Evolutionary conservation across 2,329 filamentous ascomycete species (phyloP).

Genomic region (Pseudogymnoascus sp.): DNA sequence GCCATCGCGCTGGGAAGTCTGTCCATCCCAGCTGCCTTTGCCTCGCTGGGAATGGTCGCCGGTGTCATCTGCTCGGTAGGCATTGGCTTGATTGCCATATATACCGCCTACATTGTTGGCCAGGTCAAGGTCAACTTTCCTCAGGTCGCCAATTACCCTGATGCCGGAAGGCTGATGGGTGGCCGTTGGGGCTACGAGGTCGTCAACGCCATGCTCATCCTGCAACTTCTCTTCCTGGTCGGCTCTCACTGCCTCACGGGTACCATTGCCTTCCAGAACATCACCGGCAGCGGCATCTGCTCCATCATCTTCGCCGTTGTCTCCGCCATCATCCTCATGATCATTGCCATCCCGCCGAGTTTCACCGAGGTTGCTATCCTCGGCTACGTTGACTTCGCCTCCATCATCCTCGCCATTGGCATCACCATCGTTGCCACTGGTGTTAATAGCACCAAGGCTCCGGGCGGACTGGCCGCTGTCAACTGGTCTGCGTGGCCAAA

Average conservation of each 20-base stretch:
- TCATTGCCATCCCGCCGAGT: conserved; percentile 50
- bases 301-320: conserved; percentile 48
- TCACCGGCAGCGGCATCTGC: conserved; percentile 48
- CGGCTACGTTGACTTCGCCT: conserved; percentile 48
- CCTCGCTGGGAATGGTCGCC: conserved; percentile 22
- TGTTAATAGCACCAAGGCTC: conserved; percentile 23
- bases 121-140: conserved; percentile 27
- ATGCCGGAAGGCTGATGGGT: conserved; percentile 48
- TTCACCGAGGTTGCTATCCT: conserved; percentile 49
- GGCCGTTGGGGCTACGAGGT: conserved; percentile 46
- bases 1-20: conserved; percentile 38
- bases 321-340: conserved; percentile 43
- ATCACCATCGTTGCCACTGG: conserved; percentile 51
- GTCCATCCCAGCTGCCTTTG: conserved; percentile 21
- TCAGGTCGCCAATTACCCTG: conserved; percentile 33
- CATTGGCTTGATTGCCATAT: conserved; percentile 32
- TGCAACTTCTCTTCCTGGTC: conserved; percentile 56
- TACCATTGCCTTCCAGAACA: conserved; percentile 50
- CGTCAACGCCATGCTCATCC: conserved; percentile 42
- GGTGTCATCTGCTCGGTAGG: conserved; percentile 21
- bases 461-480: conserved; percentile 9
- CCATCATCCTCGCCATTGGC: conserved; percentile 47
- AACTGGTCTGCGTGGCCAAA: conserved; percentile 23
- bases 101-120: conserved; percentile 35
- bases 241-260: conserved; percentile 55